These are phyloP conservation scores for Coemansia sp. DNA, from an alignment of 192 early-diverging fungal genomes.

Conservation along the genomic window DNA sequence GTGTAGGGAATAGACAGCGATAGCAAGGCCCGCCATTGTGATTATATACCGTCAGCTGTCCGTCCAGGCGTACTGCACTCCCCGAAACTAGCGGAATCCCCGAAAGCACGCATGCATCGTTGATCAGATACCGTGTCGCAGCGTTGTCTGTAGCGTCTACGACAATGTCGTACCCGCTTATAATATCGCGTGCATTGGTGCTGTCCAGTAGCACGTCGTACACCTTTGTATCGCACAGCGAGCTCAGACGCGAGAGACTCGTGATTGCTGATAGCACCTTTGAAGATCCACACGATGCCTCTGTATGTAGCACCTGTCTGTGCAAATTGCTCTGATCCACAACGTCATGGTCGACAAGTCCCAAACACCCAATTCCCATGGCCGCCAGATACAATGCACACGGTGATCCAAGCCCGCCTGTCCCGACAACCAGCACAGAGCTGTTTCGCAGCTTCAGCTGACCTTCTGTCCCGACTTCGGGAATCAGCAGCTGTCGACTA, in stretches of 20 bases:
- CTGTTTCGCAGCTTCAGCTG: conserved; percentile 74
- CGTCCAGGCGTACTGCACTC: conserved; percentile 86
- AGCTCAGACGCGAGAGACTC: conserved; percentile 60
- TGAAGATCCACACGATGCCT: conserved; percentile 55
- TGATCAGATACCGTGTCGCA: conserved; percentile 90
- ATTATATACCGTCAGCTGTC: conserved; percentile 96
- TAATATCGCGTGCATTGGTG: conserved; percentile 74
- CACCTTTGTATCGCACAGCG: conserved; percentile 58
- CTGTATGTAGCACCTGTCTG: conserved; percentile 90
- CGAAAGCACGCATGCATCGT: conserved; percentile 86
- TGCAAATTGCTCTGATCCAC: conserved; percentile 93
- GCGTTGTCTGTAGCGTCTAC: conserved; percentile 95
- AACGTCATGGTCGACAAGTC: conserved; percentile 88
- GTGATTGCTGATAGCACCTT: conserved; percentile 78
- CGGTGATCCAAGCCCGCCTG: conserved; percentile 93
- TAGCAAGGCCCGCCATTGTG: conserved; percentile 90
- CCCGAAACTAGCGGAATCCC: conserved; percentile 84
- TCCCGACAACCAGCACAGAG: conserved; percentile 81
- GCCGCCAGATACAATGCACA: conserved; percentile 85
- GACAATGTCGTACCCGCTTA: conserved; percentile 77
- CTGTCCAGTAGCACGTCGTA: conserved; percentile 76
- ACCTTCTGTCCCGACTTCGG: conserved; percentile 67
- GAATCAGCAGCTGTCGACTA: conserved; percentile 83
- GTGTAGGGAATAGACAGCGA: conserved; percentile 90
- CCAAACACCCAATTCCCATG: conserved; percentile 82